Evolutionary conservation across 768 basidiomycete genomes (phyloP).

Genomic region (Tricholoma sp.): DNA sequence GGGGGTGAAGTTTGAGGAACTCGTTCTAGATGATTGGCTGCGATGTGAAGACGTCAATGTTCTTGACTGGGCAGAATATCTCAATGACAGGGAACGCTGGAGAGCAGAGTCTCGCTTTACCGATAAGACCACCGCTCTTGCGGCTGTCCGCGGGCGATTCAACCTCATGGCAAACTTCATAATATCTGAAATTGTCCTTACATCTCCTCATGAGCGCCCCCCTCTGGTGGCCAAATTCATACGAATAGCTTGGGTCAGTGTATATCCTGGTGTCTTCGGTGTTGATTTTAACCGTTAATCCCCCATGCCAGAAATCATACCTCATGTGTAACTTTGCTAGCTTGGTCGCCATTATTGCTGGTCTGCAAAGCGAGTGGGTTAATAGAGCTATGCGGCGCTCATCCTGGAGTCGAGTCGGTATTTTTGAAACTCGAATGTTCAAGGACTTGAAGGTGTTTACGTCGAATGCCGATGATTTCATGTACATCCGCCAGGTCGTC

Average conservation of each 20-base stretch:
- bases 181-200: conserved; percentile 74
- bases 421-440: conserved; percentile 70
- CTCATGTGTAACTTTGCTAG: conserved; percentile 72
- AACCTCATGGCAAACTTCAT: conserved; percentile 82
- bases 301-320: conserved; percentile 65
- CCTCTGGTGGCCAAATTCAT: conserved; percentile 74
- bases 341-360: conserved; percentile 74
- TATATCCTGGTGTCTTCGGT: not conserved
- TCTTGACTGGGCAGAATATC: conserved; percentile 78
- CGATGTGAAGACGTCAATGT: conserved; percentile 59
- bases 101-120: conserved; percentile 55
- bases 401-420: conserved; percentile 56
- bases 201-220: conserved; percentile 59
- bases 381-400: conserved; percentile 58
- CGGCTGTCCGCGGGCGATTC: conserved; percentile 74
- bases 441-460: conserved; percentile 66
- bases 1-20: conserved; percentile 80
- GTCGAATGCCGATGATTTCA: conserved; percentile 63
- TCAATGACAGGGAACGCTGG: conserved; percentile 68
- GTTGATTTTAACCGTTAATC: conserved; percentile 1
- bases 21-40: conserved; percentile 72
- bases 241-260: conserved; percentile 76
- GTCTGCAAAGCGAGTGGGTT: conserved; percentile 67
- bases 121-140: conserved; percentile 66
- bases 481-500: conserved; percentile 62